Conservation (phyloP, 208 protist species). For the Phytomonas sp. region DNA sequence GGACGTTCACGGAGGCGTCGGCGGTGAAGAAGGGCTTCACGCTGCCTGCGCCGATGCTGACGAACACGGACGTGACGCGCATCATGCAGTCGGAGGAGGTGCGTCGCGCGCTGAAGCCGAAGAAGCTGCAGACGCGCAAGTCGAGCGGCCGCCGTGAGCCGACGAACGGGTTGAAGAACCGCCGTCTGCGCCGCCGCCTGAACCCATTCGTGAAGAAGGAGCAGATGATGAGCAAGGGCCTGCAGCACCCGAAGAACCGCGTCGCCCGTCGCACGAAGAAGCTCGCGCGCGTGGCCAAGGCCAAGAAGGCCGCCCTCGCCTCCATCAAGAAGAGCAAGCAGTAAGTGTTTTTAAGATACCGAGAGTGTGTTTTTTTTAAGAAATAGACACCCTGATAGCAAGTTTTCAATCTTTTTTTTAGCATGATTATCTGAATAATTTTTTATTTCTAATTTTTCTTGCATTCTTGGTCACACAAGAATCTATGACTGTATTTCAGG, state of each 20-base stretch:
- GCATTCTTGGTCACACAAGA: neutral
- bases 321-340: constrained; percentile 20
- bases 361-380: neutral
- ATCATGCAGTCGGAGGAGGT: constrained; percentile 82
- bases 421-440: too few relatives aligned
- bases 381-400: constrained; percentile 6
- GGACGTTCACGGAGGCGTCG: constrained; percentile 80
- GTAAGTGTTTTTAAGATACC: neutral
- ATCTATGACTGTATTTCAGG: too few relatives aligned
- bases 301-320: constrained; percentile 27
- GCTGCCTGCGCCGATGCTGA: constrained; percentile 63
- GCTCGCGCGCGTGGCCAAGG: constrained; percentile 30
- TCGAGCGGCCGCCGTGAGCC: constrained; percentile 30
- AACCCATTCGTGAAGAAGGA: constrained; percentile 71
- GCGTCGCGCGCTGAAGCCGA: constrained; percentile 61
- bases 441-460: constrained; percentile 4
- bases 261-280: constrained; percentile 41
- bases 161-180: constrained; percentile 70
- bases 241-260: constrained; percentile 40
- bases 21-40: constrained; percentile 84
- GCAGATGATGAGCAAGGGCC: constrained; percentile 36
- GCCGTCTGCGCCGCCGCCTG: constrained; percentile 66
- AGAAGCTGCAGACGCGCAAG: constrained; percentile 55
- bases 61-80: constrained; percentile 69
- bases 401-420: constrained; percentile 12